Evolutionary conservation across 2,329 filamentous ascomycete genomes (phyloP).

Genomic region (Fusarium sp.): DNA sequence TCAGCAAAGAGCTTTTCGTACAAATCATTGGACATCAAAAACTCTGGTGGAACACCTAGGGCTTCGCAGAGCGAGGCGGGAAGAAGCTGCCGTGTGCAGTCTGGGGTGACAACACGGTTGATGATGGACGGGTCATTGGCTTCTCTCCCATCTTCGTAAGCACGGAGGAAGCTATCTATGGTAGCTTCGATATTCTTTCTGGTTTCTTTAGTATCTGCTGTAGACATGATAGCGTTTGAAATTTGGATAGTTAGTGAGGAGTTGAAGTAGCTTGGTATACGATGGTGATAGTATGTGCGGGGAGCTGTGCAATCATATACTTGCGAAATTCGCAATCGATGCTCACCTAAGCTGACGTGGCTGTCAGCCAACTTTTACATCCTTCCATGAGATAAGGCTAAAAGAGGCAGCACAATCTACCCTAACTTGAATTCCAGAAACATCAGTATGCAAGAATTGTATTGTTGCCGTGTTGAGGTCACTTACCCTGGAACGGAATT

Average conservation of each 20-base stretch:
- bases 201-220: neutral
- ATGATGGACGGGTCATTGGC: conserved; percentile 17
- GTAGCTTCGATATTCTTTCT: conserved; percentile 28
- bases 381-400: too few relatives aligned
- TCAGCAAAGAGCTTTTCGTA: conserved; percentile 22
- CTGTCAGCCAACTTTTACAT: too few relatives aligned
- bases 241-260: neutral
- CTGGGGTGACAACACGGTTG: conserved; percentile 27
- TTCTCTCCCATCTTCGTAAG: conserved; percentile 29
- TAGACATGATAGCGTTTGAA: conserved; percentile 1
- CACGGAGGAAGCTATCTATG: conserved; percentile 14
- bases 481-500: too few relatives aligned
- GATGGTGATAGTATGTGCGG: neutral
- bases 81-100: conserved; percentile 32
- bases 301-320: neutral
- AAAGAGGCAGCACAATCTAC: too few relatives aligned
- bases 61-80: conserved; percentile 18
- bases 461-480: too few relatives aligned
- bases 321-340: too few relatives aligned
- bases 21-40: conserved; percentile 21
- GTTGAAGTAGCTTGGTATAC: accelerated
- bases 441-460: too few relatives aligned
- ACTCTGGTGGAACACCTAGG: conserved; percentile 11
- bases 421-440: too few relatives aligned
- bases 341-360: too few relatives aligned